These are phyloP conservation scores for Aspergillus floridensis DNA, from an alignment of 2,329 filamentous ascomycete species.

Conservation along the genomic window DNA sequence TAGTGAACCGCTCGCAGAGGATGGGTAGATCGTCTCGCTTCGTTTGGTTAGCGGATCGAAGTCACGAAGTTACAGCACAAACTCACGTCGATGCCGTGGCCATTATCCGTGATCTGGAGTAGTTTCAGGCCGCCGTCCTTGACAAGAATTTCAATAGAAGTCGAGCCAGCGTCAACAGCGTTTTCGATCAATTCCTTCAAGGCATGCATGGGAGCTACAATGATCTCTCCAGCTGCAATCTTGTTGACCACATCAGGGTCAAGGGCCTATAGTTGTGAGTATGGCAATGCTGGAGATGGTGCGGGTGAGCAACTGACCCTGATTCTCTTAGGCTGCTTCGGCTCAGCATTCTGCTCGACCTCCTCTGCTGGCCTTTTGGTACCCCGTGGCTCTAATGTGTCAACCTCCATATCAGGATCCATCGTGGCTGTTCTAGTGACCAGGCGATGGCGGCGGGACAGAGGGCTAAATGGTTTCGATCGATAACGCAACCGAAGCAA, in stretches of 20 bases:
- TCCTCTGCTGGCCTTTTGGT: constrained; percentile 48
- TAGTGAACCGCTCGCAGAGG: constrained; percentile 93
- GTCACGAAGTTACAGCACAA: background rate
- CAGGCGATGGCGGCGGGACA: background rate
- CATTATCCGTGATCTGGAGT: constrained; percentile 96
- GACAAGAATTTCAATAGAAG: constrained; percentile 81
- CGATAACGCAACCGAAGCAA: background rate
- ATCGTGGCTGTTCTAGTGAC: background rate
- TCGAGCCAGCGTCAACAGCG: constrained; percentile 94
- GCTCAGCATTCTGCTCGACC: constrained; percentile 38
- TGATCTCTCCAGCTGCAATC: constrained; percentile 97
- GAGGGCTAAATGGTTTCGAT: background rate
- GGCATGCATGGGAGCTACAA: constrained; percentile 93
- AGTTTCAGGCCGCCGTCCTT: constrained; percentile 95
- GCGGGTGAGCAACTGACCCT: constrained; percentile 21
- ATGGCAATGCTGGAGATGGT: background rate
- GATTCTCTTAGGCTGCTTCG: constrained; percentile 50
- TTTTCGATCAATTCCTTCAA: constrained; percentile 97
- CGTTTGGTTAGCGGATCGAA: background rate
- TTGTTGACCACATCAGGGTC: constrained; percentile 96
- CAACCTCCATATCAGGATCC: constrained; percentile 43
- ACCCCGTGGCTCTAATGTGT: constrained; percentile 37
- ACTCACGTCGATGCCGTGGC: constrained; percentile 85
- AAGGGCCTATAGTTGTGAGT: constrained; percentile 60
- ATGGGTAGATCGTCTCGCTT: constrained; percentile 89